These are phyloP conservation scores for Alternaria gansuensis DNA, from an alignment of 2,329 filamentous ascomycete genomes.

Conservation along the genomic window DNA sequence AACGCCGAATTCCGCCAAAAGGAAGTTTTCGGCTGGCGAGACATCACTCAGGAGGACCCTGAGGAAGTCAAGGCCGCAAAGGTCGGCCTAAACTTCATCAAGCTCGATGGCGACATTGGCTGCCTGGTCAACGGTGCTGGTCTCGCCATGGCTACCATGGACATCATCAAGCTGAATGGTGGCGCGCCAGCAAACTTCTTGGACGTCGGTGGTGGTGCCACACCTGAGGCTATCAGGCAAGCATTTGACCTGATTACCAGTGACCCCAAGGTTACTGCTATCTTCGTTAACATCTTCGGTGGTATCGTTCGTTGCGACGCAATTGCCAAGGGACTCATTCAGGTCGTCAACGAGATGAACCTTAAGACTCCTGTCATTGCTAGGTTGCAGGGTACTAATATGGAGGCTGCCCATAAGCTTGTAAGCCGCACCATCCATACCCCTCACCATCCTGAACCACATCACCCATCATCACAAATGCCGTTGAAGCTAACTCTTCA, in stretches of 20 bases:
- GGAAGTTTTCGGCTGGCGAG: constrained; percentile 93
- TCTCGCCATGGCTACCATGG: constrained; percentile 99
- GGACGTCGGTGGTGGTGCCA: constrained; percentile 97
- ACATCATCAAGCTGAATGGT: constrained; percentile 99
- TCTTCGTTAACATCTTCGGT: constrained; percentile 99
- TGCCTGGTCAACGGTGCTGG: constrained; percentile 99
- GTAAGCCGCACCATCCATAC: constrained; percentile 54
- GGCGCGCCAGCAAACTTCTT: constrained; percentile 97
- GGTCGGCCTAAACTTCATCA: constrained; percentile 98
- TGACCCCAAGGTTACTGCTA: constrained; percentile 96
- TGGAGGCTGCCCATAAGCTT: constrained; percentile 88
- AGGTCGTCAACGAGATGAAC: constrained; percentile 93
- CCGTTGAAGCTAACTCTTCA: neutral
- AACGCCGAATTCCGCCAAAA: constrained; percentile 98
- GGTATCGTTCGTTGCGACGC: constrained; percentile 98
- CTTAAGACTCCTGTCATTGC: constrained; percentile 97
- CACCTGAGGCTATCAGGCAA: constrained; percentile 93
- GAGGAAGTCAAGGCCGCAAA: constrained; percentile 97
- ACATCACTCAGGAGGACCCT: constrained; percentile 92
- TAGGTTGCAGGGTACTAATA: constrained; percentile 97
- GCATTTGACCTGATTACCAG: constrained; percentile 99
- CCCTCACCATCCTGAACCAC: neutral
- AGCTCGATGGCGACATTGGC: constrained; percentile 98
- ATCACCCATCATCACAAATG: neutral
- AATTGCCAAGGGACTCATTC: constrained; percentile 95